Base-by-base conservation (phyloP, 768 basidiomycete genomes). In the Fibroporia radiculosa region DNA sequence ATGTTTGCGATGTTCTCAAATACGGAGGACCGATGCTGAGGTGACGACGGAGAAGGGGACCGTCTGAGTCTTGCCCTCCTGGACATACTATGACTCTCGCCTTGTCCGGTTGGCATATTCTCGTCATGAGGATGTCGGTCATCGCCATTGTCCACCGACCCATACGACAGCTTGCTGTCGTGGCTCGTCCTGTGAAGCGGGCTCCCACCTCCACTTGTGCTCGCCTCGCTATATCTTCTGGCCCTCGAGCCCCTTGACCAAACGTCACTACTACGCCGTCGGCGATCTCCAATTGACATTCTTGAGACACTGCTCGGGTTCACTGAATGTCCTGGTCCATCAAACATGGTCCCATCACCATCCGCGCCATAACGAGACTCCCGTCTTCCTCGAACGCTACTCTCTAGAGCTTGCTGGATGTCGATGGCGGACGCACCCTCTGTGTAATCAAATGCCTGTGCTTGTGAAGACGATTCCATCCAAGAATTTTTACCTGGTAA, bases 371-470 rank as follows among this genome's bases (percentile, higher is more conserved):
- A 75, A 40, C 80, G 78, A 4, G 89, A 89, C 55, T 85, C 77
- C 16, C 80, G 74, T 32, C 84, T 72, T n/a, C 75, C 63, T 25
- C 65, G 72, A 33, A 71, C 69, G 41, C 55, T 68, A 50, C 70
- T 74, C 27, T 66, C 65, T n/a, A 83, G 53, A 14, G 75, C 88
- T 50, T 69, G 62, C 47, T 75, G 63, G 34, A 93, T 89, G 48
- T 90, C 90, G 24, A 78, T 67, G 6, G 78, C 70, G 10, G 85
- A 82, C 26, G 90, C 90, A 31, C 88, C 89, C 54, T 93, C 90
- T 1, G 90, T 91, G 60, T 93, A 93, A 66, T 93, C 90, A 52
- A 70, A 48, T 32, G 41, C 40, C 45, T 22, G n/a, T n/a, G n/a
- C n/a, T n/a, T n/a, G n/a, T n/a, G n/a, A n/a, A n/a, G n/a, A n/a